Evolutionary conservation across 768 basidiomycete genomes (phyloP), one percentile per base, ranked within the genome.

Genomic region (Amanita inopinata): DNA sequence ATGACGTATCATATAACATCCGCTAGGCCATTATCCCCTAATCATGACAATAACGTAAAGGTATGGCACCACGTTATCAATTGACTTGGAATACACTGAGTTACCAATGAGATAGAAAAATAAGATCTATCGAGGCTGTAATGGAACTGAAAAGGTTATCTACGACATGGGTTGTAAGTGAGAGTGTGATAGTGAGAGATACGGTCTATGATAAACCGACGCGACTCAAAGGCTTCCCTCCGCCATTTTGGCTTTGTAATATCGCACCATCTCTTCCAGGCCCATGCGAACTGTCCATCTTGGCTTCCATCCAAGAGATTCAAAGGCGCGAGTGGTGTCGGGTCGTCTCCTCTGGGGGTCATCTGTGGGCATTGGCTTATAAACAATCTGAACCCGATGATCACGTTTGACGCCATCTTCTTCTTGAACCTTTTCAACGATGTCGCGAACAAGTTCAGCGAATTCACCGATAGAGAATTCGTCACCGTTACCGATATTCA

Each of bases 401-500:
- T 60, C 49, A 28, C 56, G 69, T 44, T 67, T 61, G 38, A 70
- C 60, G 33, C 83, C 83, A 53, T 90, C 88, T 52, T 91, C 83
- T 51, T 74, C 72, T 62, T 97, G 88, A 11, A 99, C 89, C 65
- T 88, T 84, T 62, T 85, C 84, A 34, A 98, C 96, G 45, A 91
- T 80, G 38, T 93, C 85, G 43, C 90, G 77, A 42, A 99, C 91
- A 47, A 90, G 74, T 57, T 84, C 77, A 7, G 96, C 96, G 60
- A 98, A 98, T 49, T 94, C 83, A 38, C 82, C 78, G 54, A 99
- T 94, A 33, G 88, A 91, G 62, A 92, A 96, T 69, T 99, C 96
- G 60, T 97, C 90, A 39, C 80, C 68, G 54, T 91, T 92, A 46
- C 96, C 96, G 51, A 99, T 81, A 74, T 99, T 99, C 61, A 94